These are phyloP conservation scores for Macadamia integrifolia DNA, from an alignment of 164 flowering plant genomes.

Conservation along the genomic window DNA sequence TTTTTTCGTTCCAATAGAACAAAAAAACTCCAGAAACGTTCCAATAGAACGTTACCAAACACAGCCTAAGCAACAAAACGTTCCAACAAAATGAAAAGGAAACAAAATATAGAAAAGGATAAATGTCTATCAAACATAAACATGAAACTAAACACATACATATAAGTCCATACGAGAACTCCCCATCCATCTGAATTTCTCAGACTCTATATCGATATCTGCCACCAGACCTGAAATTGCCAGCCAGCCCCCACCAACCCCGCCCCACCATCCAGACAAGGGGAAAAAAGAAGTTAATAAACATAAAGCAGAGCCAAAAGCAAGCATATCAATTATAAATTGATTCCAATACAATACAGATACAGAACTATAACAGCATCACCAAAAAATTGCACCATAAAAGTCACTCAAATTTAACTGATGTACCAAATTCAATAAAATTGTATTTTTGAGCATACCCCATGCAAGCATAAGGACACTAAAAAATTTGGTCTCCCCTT, in stretches of 20 bases:
- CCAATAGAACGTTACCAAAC: too few species aligned
- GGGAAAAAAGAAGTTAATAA: background rate
- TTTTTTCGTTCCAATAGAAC: too few species aligned
- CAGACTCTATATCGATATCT: conserved; percentile 97
- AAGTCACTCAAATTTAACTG: background rate
- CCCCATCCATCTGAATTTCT: conserved; percentile 98
- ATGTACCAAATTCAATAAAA: background rate
- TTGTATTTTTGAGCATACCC: conserved; percentile 55
- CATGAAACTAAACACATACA: conserved; percentile 38
- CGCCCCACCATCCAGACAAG: background rate
- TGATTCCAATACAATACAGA: background rate
- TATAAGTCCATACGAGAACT: conserved; percentile 89
- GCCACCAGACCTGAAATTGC: conserved; percentile 74
- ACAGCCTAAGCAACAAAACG: too few species aligned
- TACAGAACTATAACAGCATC: background rate
- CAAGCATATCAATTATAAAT: background rate
- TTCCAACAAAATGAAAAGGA: background rate
- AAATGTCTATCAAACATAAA: background rate
- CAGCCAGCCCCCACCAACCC: background rate
- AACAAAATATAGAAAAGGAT: background rate
- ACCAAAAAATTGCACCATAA: background rate
- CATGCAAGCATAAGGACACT: conserved; percentile 97
- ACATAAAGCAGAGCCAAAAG: background rate
- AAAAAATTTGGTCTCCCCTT: conserved; percentile 66
- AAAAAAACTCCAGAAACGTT: too few species aligned